Percentiles rank a stretch among this genome's conserved stretches.
Conservation (phyloP, 2,329 filamentous ascomycete species). For the Cephalotrichum gorgonifer region DNA sequence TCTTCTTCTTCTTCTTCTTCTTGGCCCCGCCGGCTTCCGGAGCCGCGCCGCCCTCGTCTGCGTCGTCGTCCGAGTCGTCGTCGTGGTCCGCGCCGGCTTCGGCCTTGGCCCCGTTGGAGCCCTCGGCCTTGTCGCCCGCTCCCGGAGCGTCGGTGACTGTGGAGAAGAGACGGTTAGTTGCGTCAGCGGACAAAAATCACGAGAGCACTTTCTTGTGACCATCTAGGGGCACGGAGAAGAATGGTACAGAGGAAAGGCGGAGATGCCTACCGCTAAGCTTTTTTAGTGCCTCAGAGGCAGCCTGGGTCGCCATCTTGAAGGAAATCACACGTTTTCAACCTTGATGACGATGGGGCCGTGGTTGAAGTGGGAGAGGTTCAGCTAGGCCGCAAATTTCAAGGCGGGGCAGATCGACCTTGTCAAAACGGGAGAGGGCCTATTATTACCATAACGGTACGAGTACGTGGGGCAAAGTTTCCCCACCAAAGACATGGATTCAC, state of each 20-base stretch:
- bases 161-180: background rate
- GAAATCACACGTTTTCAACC: background rate
- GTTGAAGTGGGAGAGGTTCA: background rate
- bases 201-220: too few relatives aligned
- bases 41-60: slow-evolving; percentile 21
- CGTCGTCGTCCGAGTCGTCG: slow-evolving; percentile 44
- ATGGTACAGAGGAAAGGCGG: background rate
- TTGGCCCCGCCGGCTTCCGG: slow-evolving; percentile 10
- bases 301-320: slow-evolving; percentile 15
- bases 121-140: slow-evolving; percentile 20
- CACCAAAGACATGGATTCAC: too few relatives aligned
- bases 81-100: slow-evolving; percentile 25
- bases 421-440: too few relatives aligned
- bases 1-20: slow-evolving; percentile 56
- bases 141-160: slow-evolving; percentile 21
- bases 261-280: slow-evolving; percentile 14
- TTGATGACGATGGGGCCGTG: background rate
- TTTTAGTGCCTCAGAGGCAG: slow-evolving; percentile 16
- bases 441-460: too few relatives aligned
- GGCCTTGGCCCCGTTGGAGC: slow-evolving; percentile 19
- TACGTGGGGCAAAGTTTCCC: too few relatives aligned
- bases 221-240: too few relatives aligned
- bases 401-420: background rate
- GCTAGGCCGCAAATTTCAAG: background rate
- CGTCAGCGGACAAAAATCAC: background rate